Base-by-base conservation (phyloP, 176 grass and related monocot genomes). In the Dendrocalamus sinicus region DNA sequence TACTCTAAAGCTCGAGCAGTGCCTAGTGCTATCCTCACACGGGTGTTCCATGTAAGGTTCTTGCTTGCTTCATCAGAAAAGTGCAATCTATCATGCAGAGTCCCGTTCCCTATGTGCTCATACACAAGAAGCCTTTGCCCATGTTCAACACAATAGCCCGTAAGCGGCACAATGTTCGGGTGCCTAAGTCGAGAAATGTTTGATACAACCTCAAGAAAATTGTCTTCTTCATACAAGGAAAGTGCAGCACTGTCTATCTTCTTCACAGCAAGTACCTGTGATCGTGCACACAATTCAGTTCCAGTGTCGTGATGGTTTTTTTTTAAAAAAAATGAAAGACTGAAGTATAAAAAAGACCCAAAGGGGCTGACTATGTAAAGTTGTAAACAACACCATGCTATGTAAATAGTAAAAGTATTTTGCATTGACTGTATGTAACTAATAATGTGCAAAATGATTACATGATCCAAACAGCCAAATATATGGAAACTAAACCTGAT, bases 161-260 rank as follows among this genome's bases (percentile, higher is more conserved):
- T 79, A 67, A 96, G 88, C 0, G 84, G 72, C 55, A 96, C 91
- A 26, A 99, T 94, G 75, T 96, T 99, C 9, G 93, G 92, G 50
- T 99, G 97, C 53, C 90, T 92, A 67, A 96, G 87, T 59, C 90
- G 90, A 11, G 90, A 94, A 37, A 99, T 96, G 82, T 85, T 99
- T 1, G 93, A 91, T 69, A 96, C 82, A 77, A 84, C 97, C 85
- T 94, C 94, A 15, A 99, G 88, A 87, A 99, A 99, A 13, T 84
- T 95, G 52, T 99, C 92, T 63, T 99, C 94, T 57, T 99, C 97
- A 71, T 99, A 95, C 83, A 99, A 83, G 15, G 93, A 99, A 74
- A 96, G 83, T 9, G 90, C 69, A 0, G 90, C 92, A 60, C 97
- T 96, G 71, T 99, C 97, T 37, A 99, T 93, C 87, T 99, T 99